These are phyloP conservation scores for Escallonia herrerae DNA, from an alignment of 129 eudicot genomes.

Conservation along the genomic window DNA sequence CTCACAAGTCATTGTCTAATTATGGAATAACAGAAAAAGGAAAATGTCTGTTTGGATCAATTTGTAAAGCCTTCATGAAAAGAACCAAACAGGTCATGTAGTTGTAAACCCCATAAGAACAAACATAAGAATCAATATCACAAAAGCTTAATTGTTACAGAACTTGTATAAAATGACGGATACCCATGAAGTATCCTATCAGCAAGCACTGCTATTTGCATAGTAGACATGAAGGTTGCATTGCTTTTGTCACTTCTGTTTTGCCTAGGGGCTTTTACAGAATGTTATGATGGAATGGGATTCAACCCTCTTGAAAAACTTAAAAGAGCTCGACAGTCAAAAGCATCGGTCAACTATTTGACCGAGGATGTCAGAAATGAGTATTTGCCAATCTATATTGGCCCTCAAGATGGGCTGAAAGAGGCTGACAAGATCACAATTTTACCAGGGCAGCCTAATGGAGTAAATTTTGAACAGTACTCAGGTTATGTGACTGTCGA, in stretches of 20 bases:
- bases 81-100: not conserved
- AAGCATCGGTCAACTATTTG: not conserved
- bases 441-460: constrained; percentile 61
- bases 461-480: constrained; percentile 49
- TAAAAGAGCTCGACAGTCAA: constrained; percentile 16
- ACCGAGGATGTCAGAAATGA: constrained; percentile 1
- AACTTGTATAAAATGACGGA: not conserved
- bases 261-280: constrained; percentile 18
- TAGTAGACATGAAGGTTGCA: constrained; percentile 23
- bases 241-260: constrained; percentile 17
- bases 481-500: constrained; percentile 69
- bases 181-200: not conserved
- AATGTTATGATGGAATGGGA: constrained; percentile 29
- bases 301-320: constrained; percentile 26
- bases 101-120: constrained; percentile 13
- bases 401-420: constrained; percentile 28
- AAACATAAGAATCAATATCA: not conserved
- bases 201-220: not conserved
- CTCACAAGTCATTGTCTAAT: not conserved
- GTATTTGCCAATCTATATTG: constrained; percentile 14
- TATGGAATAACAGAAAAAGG: not conserved
- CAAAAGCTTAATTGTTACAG: constrained; percentile 16
- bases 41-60: constrained; percentile 2
- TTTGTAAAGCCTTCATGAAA: not conserved
- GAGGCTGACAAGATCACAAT: constrained; percentile 32